phyloP scores from a whole-genome alignment of 1,139 yeast species.

The Taphrina wiesneri region DNA sequence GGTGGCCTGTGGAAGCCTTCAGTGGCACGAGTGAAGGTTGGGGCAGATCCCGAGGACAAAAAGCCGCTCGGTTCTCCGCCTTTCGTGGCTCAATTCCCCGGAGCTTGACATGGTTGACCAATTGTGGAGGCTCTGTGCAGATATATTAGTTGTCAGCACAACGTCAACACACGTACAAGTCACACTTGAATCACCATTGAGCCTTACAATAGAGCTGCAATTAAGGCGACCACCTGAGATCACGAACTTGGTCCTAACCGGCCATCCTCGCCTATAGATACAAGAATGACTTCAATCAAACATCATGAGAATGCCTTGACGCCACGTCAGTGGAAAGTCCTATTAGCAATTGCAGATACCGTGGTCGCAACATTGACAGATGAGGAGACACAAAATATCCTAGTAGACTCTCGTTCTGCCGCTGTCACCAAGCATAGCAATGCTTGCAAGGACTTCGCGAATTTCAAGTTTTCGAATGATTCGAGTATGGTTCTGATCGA shows the following conservation, averaged over 20 bases:
- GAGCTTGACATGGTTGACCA: not conserved
- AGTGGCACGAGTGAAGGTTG: too few species aligned
- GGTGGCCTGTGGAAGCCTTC: too few species aligned
- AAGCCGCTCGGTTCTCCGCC: constrained; percentile 11
- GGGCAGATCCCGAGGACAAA: not conserved
- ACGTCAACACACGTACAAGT: too few species aligned
- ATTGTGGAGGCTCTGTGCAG: not conserved
- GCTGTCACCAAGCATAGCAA: constrained; percentile 21
- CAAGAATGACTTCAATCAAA: not conserved
- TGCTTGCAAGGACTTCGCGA: constrained; percentile 20
- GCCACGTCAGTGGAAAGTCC: constrained; percentile 35
- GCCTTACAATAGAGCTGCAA: not conserved
- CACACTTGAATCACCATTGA: too few species aligned
- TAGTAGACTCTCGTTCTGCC: constrained; percentile 19
- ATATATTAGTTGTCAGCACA: not conserved
- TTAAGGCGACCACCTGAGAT: not conserved
- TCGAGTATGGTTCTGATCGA: constrained; percentile 6
- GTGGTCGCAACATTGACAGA: constrained; percentile 30
- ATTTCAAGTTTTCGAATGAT: constrained; percentile 20
- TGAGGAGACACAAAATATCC: constrained; percentile 28
- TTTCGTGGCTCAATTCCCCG: not conserved
- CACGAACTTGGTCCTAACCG: too few species aligned
- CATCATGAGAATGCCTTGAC: constrained; percentile 38
- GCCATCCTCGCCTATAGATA: too few species aligned
- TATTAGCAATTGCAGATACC: constrained; percentile 25